Conservation (phyloP, 768 basidiomycete species). For the Sporobolomyces roseus region DNA sequence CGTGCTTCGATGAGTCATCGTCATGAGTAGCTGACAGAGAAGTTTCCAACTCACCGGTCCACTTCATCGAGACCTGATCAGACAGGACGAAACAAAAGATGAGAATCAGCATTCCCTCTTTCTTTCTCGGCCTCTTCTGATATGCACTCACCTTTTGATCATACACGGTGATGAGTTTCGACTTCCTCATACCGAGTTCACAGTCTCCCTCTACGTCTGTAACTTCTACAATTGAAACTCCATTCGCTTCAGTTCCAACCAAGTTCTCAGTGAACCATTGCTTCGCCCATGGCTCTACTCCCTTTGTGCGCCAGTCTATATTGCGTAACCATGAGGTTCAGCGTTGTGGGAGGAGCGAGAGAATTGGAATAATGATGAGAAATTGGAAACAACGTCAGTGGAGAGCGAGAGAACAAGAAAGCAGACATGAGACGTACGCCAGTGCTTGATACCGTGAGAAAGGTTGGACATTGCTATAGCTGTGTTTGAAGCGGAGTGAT, state of each 20-base stretch:
- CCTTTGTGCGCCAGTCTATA: constrained; percentile 42
- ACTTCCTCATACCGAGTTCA: constrained; percentile 38
- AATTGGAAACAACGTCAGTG: neutral
- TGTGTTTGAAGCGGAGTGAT: neutral
- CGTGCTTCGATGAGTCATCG: too few relatives aligned
- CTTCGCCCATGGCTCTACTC: constrained; percentile 42
- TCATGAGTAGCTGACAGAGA: too few relatives aligned
- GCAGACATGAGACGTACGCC: constrained; percentile 18
- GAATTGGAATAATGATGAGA: neutral
- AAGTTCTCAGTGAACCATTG: constrained; percentile 34
- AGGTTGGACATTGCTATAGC: constrained; percentile 12
- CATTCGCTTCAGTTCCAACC: constrained; percentile 23
- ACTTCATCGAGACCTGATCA: constrained; percentile 21
- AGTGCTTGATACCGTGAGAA: constrained; percentile 34
- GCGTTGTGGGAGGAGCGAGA: neutral
- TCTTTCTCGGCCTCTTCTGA: neutral
- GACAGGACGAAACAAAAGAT: neutral
- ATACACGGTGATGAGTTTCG: constrained; percentile 44
- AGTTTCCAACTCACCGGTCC: constrained; percentile 23
- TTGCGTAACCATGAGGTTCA: neutral
- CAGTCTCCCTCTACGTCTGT: constrained; percentile 42
- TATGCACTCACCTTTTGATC: constrained; percentile 35
- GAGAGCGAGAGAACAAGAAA: neutral
- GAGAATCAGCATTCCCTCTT: too few relatives aligned
- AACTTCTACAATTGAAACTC: constrained; percentile 34